phyloP scores from a whole-genome alignment of 257 asterid species.

The Gynochthodes officinalis region DNA sequence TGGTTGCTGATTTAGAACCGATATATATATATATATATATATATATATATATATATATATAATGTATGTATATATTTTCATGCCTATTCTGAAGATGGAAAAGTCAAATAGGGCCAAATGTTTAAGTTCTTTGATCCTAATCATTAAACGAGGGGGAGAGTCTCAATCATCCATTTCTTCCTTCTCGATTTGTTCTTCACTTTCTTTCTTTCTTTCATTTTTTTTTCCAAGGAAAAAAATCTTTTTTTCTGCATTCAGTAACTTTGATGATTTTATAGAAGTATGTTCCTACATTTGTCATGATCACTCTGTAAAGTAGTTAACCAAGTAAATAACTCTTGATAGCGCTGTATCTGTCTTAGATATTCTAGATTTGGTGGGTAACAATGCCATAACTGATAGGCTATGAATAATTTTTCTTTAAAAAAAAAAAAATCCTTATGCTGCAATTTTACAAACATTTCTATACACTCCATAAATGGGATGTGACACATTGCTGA shows the following conservation, averaged over 20 bases:
- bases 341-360: neutral
- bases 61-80: too few species aligned
- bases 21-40: too few species aligned
- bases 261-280: neutral
- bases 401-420: neutral
- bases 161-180: neutral
- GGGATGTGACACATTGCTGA: neutral
- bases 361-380: neutral
- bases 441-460: neutral
- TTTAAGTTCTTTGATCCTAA: neutral
- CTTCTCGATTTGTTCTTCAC: neutral
- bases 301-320: neutral
- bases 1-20: too few species aligned
- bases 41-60: too few species aligned
- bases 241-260: neutral
- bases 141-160: neutral
- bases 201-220: neutral
- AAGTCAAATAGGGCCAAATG: neutral
- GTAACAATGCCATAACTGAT: neutral
- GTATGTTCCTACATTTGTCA: neutral
- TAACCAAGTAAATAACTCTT: neutral
- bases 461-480: neutral
- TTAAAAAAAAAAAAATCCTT: neutral
- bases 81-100: neutral
- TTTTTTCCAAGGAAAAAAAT: too few species aligned